These are phyloP conservation scores for Austropuccinia psidii DNA, from an alignment of 1,284 basidiomycete genomes.

Conservation along the genomic window DNA sequence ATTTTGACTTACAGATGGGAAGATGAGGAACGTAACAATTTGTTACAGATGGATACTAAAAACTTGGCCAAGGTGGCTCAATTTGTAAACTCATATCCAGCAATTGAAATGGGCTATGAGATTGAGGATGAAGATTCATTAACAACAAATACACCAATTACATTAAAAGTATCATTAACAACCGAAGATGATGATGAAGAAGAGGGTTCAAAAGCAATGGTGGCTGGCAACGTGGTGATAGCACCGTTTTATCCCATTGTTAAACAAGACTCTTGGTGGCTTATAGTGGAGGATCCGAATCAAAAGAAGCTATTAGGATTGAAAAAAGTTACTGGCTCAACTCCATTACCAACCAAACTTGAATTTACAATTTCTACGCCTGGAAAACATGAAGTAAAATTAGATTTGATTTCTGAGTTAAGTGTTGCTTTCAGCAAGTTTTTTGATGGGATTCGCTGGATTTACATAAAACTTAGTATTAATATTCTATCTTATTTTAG, in stretches of 20 bases:
- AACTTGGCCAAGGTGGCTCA: constrained; percentile 82
- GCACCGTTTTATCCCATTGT: constrained; percentile 83
- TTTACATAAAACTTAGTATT: not conserved
- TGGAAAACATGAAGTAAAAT: constrained; percentile 23
- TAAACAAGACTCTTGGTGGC: constrained; percentile 96
- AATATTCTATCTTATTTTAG: not conserved
- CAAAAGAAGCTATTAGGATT: constrained; percentile 67
- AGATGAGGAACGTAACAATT: constrained; percentile 70
- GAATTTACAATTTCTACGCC: constrained; percentile 59
- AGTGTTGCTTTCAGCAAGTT: not conserved
- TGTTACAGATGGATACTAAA: constrained; percentile 73
- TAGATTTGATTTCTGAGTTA: constrained; percentile 33
- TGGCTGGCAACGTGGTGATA: constrained; percentile 66
- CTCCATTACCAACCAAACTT: constrained; percentile 68
- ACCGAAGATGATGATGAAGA: constrained; percentile 80
- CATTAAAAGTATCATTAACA: constrained; percentile 67
- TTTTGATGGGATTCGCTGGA: not conserved
- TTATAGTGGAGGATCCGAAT: constrained; percentile 75
- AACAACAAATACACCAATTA: constrained; percentile 72
- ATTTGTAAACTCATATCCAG: constrained; percentile 90
- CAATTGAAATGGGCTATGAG: constrained; percentile 75
- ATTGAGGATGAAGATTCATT: constrained; percentile 71
- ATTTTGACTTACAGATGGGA: constrained; percentile 56
- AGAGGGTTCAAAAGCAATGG: constrained; percentile 48
- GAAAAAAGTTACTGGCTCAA: constrained; percentile 84